phyloP scores from a whole-genome alignment of 192 early-diverging fungal genomes.

The Coemansia biformis region DNA sequence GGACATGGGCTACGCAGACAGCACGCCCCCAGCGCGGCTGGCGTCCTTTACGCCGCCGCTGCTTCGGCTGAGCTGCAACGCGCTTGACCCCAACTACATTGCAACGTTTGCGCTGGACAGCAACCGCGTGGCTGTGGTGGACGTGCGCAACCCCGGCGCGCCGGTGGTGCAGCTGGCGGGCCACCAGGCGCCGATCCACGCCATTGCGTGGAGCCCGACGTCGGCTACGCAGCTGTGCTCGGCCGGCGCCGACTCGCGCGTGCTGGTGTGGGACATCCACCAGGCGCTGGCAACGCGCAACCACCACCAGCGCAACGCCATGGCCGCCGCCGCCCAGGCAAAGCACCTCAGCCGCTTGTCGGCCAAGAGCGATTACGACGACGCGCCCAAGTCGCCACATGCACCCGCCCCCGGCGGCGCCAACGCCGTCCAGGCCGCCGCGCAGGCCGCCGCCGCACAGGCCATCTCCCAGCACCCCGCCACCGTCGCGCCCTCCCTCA shows the following conservation, averaged over 20 bases:
- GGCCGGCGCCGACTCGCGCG: constrained; percentile 84
- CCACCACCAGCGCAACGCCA: constrained; percentile 44
- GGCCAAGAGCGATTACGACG: constrained; percentile 11
- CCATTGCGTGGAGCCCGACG: constrained; percentile 84
- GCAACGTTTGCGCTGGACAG: constrained; percentile 89
- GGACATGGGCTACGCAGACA: constrained; percentile 15
- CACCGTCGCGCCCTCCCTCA: constrained; percentile 57
- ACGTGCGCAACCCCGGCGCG: constrained; percentile 84
- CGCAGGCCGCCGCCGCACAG: constrained; percentile 44
- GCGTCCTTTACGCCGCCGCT: constrained; percentile 55
- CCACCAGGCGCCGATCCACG: constrained; percentile 74
- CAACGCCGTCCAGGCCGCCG: constrained; percentile 47
- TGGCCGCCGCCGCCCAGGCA: constrained; percentile 35
- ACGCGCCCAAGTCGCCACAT: constrained; percentile 29
- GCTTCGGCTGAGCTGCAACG: constrained; percentile 84
- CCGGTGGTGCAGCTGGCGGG: constrained; percentile 77
- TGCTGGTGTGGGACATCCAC: constrained; percentile 89
- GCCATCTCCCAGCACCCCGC: constrained; percentile 25
- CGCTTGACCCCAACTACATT: constrained; percentile 83
- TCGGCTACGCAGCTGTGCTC: constrained; percentile 73
- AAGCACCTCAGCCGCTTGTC: constrained; percentile 39
- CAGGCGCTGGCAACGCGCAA: constrained; percentile 43
- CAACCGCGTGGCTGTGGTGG: constrained; percentile 75
- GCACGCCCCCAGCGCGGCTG: constrained; percentile 12
- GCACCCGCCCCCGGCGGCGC: constrained; percentile 18